phyloP scores from a whole-genome alignment of 306 rosid species.

The Cucumis hystrix region DNA sequence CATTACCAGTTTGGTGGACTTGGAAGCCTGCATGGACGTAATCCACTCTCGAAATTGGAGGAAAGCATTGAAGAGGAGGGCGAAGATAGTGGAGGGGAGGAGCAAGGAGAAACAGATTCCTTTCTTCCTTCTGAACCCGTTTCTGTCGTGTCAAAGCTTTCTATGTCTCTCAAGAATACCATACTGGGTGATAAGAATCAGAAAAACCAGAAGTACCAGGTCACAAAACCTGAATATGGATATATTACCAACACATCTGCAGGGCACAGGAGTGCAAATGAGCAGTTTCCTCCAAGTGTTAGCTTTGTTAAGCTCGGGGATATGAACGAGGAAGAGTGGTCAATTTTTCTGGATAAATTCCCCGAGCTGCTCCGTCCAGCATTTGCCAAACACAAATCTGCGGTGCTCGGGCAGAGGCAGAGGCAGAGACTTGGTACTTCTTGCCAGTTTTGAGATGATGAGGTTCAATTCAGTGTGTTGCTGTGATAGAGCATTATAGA shows the following conservation, averaged over 20 bases:
- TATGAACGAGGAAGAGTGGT: constrained; percentile 72
- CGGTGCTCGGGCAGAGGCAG: constrained; percentile 67
- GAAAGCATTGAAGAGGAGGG: constrained; percentile 56
- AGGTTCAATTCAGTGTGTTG: constrained; percentile 15
- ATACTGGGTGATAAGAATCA: constrained; percentile 40
- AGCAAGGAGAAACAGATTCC: constrained; percentile 17
- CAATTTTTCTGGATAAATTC: constrained; percentile 60
- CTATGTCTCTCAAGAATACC: constrained; percentile 50
- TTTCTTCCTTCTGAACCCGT: constrained; percentile 13
- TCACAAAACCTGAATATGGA: constrained; percentile 41
- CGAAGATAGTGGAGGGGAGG: constrained; percentile 44
- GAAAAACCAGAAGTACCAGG: constrained; percentile 24
- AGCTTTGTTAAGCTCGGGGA: constrained; percentile 77
- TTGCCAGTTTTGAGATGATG: constrained; percentile 89
- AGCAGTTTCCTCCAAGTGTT: constrained; percentile 80
- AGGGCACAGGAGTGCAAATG: constrained; percentile 88
- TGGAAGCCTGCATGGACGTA: constrained; percentile 31
- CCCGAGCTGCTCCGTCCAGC: constrained; percentile 68
- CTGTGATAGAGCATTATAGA: constrained; percentile 19
- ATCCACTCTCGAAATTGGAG: constrained; percentile 60
- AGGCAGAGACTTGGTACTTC: constrained; percentile 97
- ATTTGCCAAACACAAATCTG: constrained; percentile 46
- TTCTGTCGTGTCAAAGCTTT: constrained; percentile 34
- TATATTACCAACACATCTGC: constrained; percentile 41
- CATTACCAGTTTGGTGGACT: constrained; percentile 34